Percentiles rank a stretch among this genome's conserved stretches.
These are phyloP conservation scores for Fusarium neocosmosporiellum DNA, from an alignment of 2,329 filamentous ascomycete genomes.

Conservation along the genomic window DNA sequence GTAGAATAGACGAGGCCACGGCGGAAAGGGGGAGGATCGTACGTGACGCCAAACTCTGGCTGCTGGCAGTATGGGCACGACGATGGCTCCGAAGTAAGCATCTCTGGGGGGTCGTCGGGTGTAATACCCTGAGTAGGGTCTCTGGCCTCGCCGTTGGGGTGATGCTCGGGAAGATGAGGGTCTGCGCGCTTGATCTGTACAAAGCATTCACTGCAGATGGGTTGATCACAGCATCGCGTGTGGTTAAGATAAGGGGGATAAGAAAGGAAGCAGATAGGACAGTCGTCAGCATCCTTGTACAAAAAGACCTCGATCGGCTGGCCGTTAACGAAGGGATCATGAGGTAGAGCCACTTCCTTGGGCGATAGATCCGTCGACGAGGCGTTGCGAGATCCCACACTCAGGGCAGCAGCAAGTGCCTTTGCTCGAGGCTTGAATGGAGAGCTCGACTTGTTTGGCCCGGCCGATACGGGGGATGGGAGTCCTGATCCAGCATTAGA, in stretches of 20 bases:
- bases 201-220: constrained; percentile 98
- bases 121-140: constrained; percentile 51
- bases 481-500: constrained; percentile 68
- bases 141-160: constrained; percentile 58
- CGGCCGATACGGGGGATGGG: constrained; percentile 60
- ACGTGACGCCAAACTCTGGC: constrained; percentile 96
- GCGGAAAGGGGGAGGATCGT: constrained; percentile 88
- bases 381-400: constrained; percentile 76
- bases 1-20: constrained; percentile 80
- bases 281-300: constrained; percentile 91
- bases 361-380: constrained; percentile 78
- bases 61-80: constrained; percentile 96
- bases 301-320: constrained; percentile 91
- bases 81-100: constrained; percentile 90
- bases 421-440: constrained; percentile 87
- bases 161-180: constrained; percentile 87
- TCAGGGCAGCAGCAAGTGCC: constrained; percentile 85
- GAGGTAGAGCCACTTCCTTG: constrained; percentile 81
- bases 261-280: constrained; percentile 95
- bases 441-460: constrained; percentile 57
- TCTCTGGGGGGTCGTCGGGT: constrained; percentile 65
- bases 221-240: constrained; percentile 94
- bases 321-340: constrained; percentile 92
- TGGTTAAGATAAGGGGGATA: constrained; percentile 95
- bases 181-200: constrained; percentile 98